Evolutionary conservation across 106 monocot genomes (phyloP), one percentile per base, ranked within the genome.

Genomic region (Phalaenopsis aphrodite): DNA sequence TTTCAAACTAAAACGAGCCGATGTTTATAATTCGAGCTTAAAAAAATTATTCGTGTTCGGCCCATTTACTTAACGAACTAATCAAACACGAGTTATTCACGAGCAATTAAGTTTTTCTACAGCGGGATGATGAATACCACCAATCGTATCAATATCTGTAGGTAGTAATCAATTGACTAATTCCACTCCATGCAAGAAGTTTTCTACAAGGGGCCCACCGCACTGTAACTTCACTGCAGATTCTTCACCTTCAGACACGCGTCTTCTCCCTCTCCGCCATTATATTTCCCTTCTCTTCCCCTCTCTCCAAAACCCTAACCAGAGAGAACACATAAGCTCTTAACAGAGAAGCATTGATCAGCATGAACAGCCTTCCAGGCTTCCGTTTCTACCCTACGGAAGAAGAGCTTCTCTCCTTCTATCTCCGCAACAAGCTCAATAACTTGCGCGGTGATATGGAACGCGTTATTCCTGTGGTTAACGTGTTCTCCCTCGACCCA

Each of bases 391-490:
- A 79, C 81, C 95, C 95, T 2, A 95, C 95, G 0, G 95, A 95
- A 30, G 90, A 90, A 72, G 95, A 95, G 83, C 87, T 95, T n/a
- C 67, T 95, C 46, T 49, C 69, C n/a, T 95, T 95, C 90, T 95
- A 92, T 82, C 92, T 95, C 8, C 81, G 52, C 8, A 85, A 92
- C 84, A 95, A 87, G 84, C 86, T 95, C 48, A 38, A 78, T 21
- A 76, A 82, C 79, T 68, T 18, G 42, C 84, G 86, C 66, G 36
- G 75, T 75, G 92, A 92, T 30, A 92, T 92, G 12, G 84, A 89
- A 17, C 82, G 85, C 75, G 78, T 90, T 77, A 87, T 95, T 8
- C 92, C 90, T 64, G 86, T 86, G 12, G 39, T 69, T 12, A 75
- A 92, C 0, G 69, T 95, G 37, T 90, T 90, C 86, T 41, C 48